These are phyloP conservation scores for Acer yangbiense DNA, from an alignment of 345 rosid species.

Conservation along the genomic window DNA sequence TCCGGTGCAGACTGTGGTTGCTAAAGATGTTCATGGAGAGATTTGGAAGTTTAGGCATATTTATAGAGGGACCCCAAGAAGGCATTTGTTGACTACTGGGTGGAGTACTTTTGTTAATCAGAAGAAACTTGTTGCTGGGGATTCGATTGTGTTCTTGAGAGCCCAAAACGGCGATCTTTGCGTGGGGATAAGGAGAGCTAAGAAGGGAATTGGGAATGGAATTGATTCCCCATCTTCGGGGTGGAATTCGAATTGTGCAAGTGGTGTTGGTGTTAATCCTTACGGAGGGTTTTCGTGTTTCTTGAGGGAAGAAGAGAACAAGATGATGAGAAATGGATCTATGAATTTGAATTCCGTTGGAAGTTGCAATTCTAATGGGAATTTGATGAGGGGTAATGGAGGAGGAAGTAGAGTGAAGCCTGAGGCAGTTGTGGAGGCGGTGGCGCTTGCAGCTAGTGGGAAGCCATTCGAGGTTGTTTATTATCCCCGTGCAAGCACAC, in stretches of 20 bases:
- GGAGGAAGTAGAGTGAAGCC: constrained; percentile 47
- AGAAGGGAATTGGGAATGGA: constrained; percentile 53
- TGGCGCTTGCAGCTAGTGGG: constrained; percentile 60
- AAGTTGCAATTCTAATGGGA: constrained; percentile 28
- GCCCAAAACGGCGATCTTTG: constrained; percentile 82
- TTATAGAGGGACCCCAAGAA: constrained; percentile 91
- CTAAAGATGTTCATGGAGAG: constrained; percentile 89
- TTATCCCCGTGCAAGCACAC: constrained; percentile 79
- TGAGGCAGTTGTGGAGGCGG: constrained; percentile 78
- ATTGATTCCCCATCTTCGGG: constrained; percentile 40
- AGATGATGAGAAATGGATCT: constrained; percentile 39
- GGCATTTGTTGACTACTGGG: constrained; percentile 92
- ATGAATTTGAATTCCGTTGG: constrained; percentile 20
- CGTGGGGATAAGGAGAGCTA: constrained; percentile 82
- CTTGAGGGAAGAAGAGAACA: constrained; percentile 61
- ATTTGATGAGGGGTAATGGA: constrained; percentile 24
- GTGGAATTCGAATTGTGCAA: constrained; percentile 40
- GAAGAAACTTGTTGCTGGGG: constrained; percentile 92
- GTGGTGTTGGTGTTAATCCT: constrained; percentile 29
- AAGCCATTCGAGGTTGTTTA: constrained; percentile 77
- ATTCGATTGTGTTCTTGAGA: constrained; percentile 85
- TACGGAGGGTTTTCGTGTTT: constrained; percentile 60
- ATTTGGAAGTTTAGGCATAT: constrained; percentile 94
- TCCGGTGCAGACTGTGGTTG: constrained; percentile 86
- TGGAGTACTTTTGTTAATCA: constrained; percentile 97